Evolutionary conservation across 2,329 filamentous ascomycete genomes (phyloP), one percentile per base, ranked within the genome.

Genomic region (Xylaria hypoxylon): DNA sequence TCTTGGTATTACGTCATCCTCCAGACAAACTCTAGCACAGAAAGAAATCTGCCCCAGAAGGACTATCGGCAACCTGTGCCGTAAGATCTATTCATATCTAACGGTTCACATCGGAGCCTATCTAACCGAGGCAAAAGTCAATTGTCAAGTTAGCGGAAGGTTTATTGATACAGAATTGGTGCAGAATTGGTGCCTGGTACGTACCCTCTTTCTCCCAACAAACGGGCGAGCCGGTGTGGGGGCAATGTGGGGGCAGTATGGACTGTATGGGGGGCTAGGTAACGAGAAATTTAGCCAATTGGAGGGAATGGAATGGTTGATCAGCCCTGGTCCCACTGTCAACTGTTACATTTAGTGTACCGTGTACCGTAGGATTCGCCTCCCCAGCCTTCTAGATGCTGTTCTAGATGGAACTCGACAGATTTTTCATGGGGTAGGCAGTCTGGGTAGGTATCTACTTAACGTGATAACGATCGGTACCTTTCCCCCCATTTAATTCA

Each of bases 301-400:
- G 24, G 15, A 33, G 35, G 5, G 28, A 35, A 6, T 5, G 17
- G 11, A 22, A 22, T 22, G 2, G 26, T 19, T 52, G 45, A 38
- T 56, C 64, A 64, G 60, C 64, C 60, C 60, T 44, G 33, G 26
- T 26, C 50, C 64, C 59, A 67, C 59, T 50, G 15, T 15, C 31
- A 59, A 53, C 42, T 33, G 59, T 19, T 59, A 44, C 31, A 10
- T 17, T 26, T 3, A 38, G 28, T n/a, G n/a, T n/a, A 8, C 33
- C 33, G 8, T 15, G 53, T 28, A 26, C 35, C 7, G 13, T n/a
- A n/a, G 59, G 58, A 48, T 59, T 57, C 44, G 51, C 33, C 42
- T 56, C 40, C 15, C 58, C 52, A 58, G 58, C 50, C 57, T 65
- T 61, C 62, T 61, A 61, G 57, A 65, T 60, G 8, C 38, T n/a